These are phyloP conservation scores for Plasmodium falciparum DNA, from an alignment of 169 alveolate genomes.

Conservation along the genomic window DNA sequence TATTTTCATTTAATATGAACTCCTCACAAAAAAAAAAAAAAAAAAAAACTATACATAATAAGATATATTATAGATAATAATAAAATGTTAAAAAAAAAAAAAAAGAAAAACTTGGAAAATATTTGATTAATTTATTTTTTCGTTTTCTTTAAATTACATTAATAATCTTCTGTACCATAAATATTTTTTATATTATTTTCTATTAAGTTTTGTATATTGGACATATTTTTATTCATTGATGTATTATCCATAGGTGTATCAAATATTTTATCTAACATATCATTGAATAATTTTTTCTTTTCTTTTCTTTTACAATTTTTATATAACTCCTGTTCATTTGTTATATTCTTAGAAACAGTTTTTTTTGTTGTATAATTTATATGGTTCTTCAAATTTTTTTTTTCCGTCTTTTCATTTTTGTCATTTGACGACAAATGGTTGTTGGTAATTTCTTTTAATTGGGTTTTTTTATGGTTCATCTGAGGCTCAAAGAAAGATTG, in stretches of 20 bases:
- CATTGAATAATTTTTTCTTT: slow-evolving; percentile 23
- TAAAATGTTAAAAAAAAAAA: not conserved
- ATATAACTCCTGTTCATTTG: not conserved
- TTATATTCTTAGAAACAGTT: not conserved
- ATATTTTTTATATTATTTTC: slow-evolving; percentile 57
- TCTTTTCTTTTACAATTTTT: slow-evolving; percentile 13
- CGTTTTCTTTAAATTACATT: too few species aligned
- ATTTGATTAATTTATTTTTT: not conserved
- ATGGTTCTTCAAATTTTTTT: not conserved
- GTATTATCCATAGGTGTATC: slow-evolving; percentile 40
- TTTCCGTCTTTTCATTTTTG: not conserved
- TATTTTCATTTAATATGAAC: not conserved
- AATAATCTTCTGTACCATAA: slow-evolving; percentile 25
- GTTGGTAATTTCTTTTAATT: slow-evolving; percentile 31
- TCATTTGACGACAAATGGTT: not conserved
- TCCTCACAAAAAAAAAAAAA: not conserved
- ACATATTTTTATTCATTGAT: slow-evolving; percentile 40
- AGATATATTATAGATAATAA: not conserved
- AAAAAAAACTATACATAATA: not conserved
- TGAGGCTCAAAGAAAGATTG: too few species aligned
- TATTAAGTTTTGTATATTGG: slow-evolving; percentile 39
- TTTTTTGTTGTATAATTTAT: not conserved
- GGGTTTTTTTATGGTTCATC: slow-evolving; percentile 11
- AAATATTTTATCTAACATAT: slow-evolving; percentile 31
- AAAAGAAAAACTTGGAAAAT: not conserved